Percentiles rank a stretch among this genome's conserved stretches.
These are phyloP conservation scores for Zygoascus bituminiphila DNA, from an alignment of 805 yeast genomes.

Conservation along the genomic window DNA sequence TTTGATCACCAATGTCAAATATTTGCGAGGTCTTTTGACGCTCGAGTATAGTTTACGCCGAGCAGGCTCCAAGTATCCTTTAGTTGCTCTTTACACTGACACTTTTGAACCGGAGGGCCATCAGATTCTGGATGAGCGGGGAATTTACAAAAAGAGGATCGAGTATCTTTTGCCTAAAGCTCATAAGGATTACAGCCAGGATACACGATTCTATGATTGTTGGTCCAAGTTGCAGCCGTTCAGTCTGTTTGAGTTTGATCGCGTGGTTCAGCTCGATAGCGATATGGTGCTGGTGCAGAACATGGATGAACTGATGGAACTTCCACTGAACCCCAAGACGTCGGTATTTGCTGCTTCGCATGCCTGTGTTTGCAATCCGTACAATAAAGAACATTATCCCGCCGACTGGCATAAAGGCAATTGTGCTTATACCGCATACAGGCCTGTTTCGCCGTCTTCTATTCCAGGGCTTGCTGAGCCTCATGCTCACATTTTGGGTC, in stretches of 20 bases:
- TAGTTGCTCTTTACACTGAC: slow-evolving; percentile 47
- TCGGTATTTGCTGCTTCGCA: slow-evolving; percentile 48
- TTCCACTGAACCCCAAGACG: slow-evolving; percentile 31
- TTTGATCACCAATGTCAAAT: slow-evolving; percentile 43
- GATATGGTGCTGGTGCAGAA: slow-evolving; percentile 51
- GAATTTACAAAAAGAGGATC: slow-evolving; percentile 36
- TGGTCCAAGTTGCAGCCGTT: slow-evolving; percentile 57
- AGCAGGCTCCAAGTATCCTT: slow-evolving; percentile 40
- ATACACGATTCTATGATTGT: slow-evolving; percentile 49
- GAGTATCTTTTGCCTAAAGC: slow-evolving; percentile 37
- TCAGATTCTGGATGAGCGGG: slow-evolving; percentile 31
- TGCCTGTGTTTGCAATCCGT: slow-evolving; percentile 58
- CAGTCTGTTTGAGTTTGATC: slow-evolving; percentile 41
- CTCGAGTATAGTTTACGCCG: slow-evolving; percentile 40
- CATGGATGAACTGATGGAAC: slow-evolving; percentile 52
- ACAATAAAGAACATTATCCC: slow-evolving; percentile 45
- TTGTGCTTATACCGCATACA: slow-evolving; percentile 38
- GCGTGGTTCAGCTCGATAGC: slow-evolving; percentile 48
- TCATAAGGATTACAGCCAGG: slow-evolving; percentile 40
- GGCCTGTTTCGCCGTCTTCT: slow-evolving; percentile 2
- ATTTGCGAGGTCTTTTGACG: slow-evolving; percentile 44
- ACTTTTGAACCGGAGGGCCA: slow-evolving; percentile 38
- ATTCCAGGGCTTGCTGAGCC: slow-evolving; percentile 16
- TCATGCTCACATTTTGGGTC: slow-evolving; percentile 31
- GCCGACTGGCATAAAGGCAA: slow-evolving; percentile 42